Evolutionary conservation across 1,284 basidiomycete species (phyloP).

Genomic region (Coriolopsis trogii): DNA sequence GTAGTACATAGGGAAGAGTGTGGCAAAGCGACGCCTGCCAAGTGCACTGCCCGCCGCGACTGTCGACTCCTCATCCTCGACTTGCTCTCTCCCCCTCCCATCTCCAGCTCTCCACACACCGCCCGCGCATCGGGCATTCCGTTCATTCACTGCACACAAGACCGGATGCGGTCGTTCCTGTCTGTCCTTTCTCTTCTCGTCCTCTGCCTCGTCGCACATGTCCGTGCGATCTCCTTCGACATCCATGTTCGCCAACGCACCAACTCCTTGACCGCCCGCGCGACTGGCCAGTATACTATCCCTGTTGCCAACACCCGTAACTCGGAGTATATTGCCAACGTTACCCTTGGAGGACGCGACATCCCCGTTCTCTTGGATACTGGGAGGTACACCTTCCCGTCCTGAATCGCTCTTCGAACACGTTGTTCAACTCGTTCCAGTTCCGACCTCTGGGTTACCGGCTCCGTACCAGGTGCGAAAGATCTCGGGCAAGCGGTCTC

Average conservation of each 20-base stretch:
- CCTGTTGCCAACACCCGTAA: conserved; percentile 31
- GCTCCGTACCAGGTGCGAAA: conserved; percentile 42
- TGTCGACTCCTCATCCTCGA: conserved; percentile 2
- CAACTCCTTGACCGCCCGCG: conserved; percentile 16
- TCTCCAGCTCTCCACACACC: conserved; percentile 11
- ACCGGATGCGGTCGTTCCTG: conserved; percentile 50
- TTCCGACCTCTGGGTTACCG: conserved; percentile 62
- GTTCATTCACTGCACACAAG: conserved; percentile 20
- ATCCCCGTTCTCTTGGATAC: conserved; percentile 64
- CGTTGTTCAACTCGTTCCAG: conserved; percentile 27
- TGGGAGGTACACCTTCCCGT: conserved; percentile 49
- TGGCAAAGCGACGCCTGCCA: not conserved
- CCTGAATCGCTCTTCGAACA: not conserved
- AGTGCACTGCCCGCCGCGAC: conserved; percentile 6
- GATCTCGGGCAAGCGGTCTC: conserved; percentile 42
- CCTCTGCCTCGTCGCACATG: conserved; percentile 39
- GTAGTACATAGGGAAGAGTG: no score
- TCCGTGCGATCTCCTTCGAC: conserved; percentile 48
- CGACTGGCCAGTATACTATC: conserved; percentile 17
- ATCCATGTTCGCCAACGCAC: conserved; percentile 42
- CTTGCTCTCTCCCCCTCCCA: conserved; percentile 16
- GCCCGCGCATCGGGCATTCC: conserved; percentile 22
- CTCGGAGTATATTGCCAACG: conserved; percentile 50
- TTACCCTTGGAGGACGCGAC: conserved; percentile 48
- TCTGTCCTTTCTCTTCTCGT: conserved; percentile 48